Conservation (phyloP, 2,329 filamentous ascomycete genomes). For the Trichoderma endophyticum region DNA sequence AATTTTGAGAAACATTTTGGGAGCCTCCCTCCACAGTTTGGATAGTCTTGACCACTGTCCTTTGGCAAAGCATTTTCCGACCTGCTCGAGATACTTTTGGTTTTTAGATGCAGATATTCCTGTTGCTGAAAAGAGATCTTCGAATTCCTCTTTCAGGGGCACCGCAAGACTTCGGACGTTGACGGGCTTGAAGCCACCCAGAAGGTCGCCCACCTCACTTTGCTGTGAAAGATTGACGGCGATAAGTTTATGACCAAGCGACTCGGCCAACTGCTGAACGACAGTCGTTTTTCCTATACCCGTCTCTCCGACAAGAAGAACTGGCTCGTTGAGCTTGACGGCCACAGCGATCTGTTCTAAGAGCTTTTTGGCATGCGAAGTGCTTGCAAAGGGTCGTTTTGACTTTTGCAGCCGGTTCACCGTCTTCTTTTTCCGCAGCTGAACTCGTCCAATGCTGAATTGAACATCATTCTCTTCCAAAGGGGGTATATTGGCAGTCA, state of each 20-base stretch:
- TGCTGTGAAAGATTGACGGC: slow-evolving; percentile 97
- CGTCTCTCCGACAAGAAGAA: slow-evolving; percentile 95
- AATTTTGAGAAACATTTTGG: slow-evolving; percentile 78
- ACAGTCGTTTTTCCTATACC: slow-evolving; percentile 98
- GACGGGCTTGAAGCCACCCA: slow-evolving; percentile 95
- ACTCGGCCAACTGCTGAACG: slow-evolving; percentile 84
- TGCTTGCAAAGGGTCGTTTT: slow-evolving; percentile 77
- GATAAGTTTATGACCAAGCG: slow-evolving; percentile 80
- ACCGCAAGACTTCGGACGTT: slow-evolving; percentile 84
- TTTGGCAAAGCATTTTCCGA: slow-evolving; percentile 75
- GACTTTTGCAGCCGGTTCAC: slow-evolving; percentile 50
- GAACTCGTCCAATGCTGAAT: slow-evolving; percentile 64
- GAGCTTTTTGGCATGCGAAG: slow-evolving; percentile 75
- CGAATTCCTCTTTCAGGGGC: slow-evolving; percentile 90
- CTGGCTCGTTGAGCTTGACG: slow-evolving; percentile 79
- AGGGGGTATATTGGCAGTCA: slow-evolving; percentile 68
- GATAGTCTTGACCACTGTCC: slow-evolving; percentile 85
- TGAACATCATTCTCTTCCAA: slow-evolving; percentile 59
- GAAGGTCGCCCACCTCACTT: slow-evolving; percentile 91
- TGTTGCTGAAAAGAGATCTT: slow-evolving; percentile 80
- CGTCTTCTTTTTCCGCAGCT: slow-evolving; percentile 55
- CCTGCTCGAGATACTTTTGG: slow-evolving; percentile 75
- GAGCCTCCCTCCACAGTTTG: slow-evolving; percentile 82
- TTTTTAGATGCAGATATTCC: slow-evolving; percentile 86
- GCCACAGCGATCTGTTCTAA: slow-evolving; percentile 86